phyloP scores from a whole-genome alignment of 345 rosid genomes.

The Eucalyptus regnans region DNA sequence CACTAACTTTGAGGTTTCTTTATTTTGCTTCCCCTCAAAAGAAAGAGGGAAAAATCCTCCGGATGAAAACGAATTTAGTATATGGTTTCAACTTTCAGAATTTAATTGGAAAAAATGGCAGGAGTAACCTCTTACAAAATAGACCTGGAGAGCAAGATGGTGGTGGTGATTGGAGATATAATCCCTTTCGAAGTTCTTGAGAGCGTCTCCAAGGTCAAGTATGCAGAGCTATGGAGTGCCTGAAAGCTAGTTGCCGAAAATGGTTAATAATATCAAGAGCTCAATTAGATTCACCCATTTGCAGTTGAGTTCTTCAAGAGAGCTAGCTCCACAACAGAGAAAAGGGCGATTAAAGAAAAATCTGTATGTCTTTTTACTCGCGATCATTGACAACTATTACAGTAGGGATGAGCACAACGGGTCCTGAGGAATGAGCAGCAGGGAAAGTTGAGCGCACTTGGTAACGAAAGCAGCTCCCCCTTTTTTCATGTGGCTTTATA shows the following conservation, averaged over 20 bases:
- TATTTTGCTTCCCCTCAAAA: not conserved
- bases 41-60: not conserved
- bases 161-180: constrained; percentile 78
- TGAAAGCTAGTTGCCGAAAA: not conserved
- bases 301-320: not conserved
- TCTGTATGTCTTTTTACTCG: not conserved
- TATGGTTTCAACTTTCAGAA: not conserved
- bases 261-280: not conserved
- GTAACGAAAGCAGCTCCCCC: not conserved
- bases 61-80: not conserved
- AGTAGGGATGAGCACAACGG: not conserved
- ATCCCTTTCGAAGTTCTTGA: constrained; percentile 59
- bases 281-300: not conserved
- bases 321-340: not conserved
- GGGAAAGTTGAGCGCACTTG: not conserved
- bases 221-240: not conserved
- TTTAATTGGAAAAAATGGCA: constrained; percentile 1
- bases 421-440: not conserved
- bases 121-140: constrained; percentile 89
- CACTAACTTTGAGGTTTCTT: not conserved
- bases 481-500: not conserved
- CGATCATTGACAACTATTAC: not conserved
- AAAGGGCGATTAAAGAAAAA: not conserved
- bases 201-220: constrained; percentile 46
- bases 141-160: constrained; percentile 85